Percentiles rank a stretch among this genome's conserved stretches.
Evolutionary conservation across 768 basidiomycete species (phyloP).

Genomic region (Trichaptum fuscoviolaceum): DNA sequence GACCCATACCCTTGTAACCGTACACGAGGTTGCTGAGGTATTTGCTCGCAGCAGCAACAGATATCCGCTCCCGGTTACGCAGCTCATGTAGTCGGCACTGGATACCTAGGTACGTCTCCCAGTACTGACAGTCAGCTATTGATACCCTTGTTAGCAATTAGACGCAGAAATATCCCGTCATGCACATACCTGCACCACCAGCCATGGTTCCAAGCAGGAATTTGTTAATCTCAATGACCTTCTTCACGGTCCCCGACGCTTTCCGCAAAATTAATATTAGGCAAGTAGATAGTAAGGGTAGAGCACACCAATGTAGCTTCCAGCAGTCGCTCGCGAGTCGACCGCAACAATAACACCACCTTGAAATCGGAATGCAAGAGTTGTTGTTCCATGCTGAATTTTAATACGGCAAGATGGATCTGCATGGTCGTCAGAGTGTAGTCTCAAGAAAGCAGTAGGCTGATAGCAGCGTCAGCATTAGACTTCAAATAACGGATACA

Average conservation of each 20-base stretch:
- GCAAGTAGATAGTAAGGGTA: constrained; percentile 4
- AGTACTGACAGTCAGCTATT: constrained; percentile 91
- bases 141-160: constrained; percentile 1
- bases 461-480: constrained; percentile 28
- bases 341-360: constrained; percentile 99
- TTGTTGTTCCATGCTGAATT: constrained; percentile 98
- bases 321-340: constrained; percentile 96
- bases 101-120: constrained; percentile 99
- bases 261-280: constrained; percentile 3
- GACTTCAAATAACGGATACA: background rate
- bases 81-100: constrained; percentile 97
- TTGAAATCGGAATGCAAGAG: constrained; percentile 92
- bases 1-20: constrained; percentile 97
- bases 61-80: constrained; percentile 93
- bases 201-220: constrained; percentile 99
- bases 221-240: constrained; percentile 99
- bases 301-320: constrained; percentile 82
- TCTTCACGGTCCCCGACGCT: constrained; percentile 98
- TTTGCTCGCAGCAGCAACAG: constrained; percentile 98
- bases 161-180: background rate
- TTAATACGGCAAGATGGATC: constrained; percentile 95
- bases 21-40: constrained; percentile 97
- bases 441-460: constrained; percentile 86
- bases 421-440: constrained; percentile 94
- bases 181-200: constrained; percentile 86